A percentile compares a stretch with the other conserved stretches of the same genome.
These are phyloP conservation scores for Lachancea nothofagi DNA, from an alignment of 805 yeast species.

Conservation along the genomic window DNA sequence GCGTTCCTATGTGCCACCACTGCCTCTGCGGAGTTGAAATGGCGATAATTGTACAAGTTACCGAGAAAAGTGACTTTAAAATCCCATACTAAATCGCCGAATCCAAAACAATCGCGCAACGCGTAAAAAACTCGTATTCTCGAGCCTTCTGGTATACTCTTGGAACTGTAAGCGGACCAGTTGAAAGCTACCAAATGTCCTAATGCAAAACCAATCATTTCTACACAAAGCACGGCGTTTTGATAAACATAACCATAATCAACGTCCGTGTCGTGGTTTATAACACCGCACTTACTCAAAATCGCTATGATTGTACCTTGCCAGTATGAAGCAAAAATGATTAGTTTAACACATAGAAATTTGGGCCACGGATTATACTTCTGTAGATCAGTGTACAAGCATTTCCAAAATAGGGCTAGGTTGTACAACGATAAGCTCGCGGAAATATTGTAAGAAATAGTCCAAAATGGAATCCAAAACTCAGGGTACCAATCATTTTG, in stretches of 20 bases:
- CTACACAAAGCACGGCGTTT: slow-evolving; percentile 74
- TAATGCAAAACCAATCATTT: slow-evolving; percentile 76
- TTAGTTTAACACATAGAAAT: slow-evolving; percentile 85
- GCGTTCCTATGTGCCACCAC: slow-evolving; percentile 64
- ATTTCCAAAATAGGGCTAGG: slow-evolving; percentile 88
- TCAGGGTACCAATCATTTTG: slow-evolving; percentile 43
- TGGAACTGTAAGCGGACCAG: slow-evolving; percentile 60
- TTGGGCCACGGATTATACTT: slow-evolving; percentile 88
- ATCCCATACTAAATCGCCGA: slow-evolving; percentile 75
- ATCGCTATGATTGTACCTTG: slow-evolving; percentile 66
- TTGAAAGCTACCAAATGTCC: slow-evolving; percentile 89
- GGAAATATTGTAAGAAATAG: slow-evolving; percentile 71
- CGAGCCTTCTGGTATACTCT: slow-evolving; percentile 60
- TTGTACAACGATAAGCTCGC: slow-evolving; percentile 80
- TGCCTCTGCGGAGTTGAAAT: slow-evolving; percentile 77
- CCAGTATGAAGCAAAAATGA: slow-evolving; percentile 98
- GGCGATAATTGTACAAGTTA: slow-evolving; percentile 69
- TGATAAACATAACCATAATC: slow-evolving; percentile 57
- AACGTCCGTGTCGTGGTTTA: slow-evolving; percentile 33
- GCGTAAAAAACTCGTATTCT: slow-evolving; percentile 60
- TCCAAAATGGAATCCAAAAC: slow-evolving; percentile 57
- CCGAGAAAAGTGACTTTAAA: slow-evolving; percentile 65
- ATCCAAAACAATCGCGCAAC: slow-evolving; percentile 66
- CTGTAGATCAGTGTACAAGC: slow-evolving; percentile 68
- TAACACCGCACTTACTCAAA: slow-evolving; percentile 43